phyloP scores from a whole-genome alignment of 1,284 basidiomycete genomes.

The Puccinia horiana region DNA sequence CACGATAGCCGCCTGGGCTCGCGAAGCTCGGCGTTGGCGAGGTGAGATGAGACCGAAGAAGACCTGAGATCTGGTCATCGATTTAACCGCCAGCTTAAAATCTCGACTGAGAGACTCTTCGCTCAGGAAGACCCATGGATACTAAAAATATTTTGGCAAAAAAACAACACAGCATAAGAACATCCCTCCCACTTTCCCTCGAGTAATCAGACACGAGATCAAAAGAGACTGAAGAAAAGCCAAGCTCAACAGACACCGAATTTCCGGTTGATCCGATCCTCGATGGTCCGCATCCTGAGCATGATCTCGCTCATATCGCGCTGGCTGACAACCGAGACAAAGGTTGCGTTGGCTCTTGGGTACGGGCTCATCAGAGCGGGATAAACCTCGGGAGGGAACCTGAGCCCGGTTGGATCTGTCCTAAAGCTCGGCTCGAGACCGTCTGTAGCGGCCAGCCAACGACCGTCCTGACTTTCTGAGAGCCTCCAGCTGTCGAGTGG shows the following conservation, averaged over 20 bases:
- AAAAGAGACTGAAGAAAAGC: not conserved
- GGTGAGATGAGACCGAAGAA: slow-evolving; percentile 76
- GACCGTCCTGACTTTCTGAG: not conserved
- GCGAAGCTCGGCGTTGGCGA: slow-evolving; percentile 69
- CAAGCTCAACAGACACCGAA: slow-evolving; percentile 40
- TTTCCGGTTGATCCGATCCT: slow-evolving; percentile 48
- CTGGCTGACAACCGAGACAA: slow-evolving; percentile 58
- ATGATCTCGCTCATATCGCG: slow-evolving; percentile 56
- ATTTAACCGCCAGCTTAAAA: slow-evolving; percentile 56
- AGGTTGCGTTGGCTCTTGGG: slow-evolving; percentile 58
- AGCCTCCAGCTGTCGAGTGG: not conserved
- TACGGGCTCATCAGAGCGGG: slow-evolving; percentile 25
- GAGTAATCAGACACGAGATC: too few species aligned
- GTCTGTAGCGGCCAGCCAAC: not conserved
- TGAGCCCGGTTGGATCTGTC: not conserved
- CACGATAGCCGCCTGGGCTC: slow-evolving; percentile 69
- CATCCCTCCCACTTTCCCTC: too few species aligned
- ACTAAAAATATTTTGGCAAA: too few species aligned
- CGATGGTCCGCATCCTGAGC: slow-evolving; percentile 51
- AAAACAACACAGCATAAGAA: too few species aligned
- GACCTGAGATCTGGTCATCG: slow-evolving; percentile 56
- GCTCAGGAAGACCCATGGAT: slow-evolving; percentile 61
- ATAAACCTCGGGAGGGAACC: slow-evolving; percentile 17
- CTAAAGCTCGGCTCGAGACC: not conserved
- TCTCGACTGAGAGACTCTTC: slow-evolving; percentile 58